Percentiles rank a stretch among this genome's conserved stretches.
Conservation (phyloP, 2,329 filamentous ascomycete species). For the Stylonectria norvegica region DNA sequence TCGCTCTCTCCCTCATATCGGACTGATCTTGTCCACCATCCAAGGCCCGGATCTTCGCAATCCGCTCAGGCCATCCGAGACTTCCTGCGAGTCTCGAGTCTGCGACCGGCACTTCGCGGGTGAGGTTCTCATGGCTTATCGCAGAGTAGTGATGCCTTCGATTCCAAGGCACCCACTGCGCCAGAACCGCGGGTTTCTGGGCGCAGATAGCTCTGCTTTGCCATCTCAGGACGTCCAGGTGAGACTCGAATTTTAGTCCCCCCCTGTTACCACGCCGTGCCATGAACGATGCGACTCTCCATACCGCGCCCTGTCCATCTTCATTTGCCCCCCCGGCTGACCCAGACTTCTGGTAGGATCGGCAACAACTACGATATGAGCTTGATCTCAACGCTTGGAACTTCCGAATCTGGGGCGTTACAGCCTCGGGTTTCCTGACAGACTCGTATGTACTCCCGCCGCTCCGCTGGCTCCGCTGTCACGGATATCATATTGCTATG, state of each 20-base stretch:
- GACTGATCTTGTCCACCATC: slow-evolving; percentile 17
- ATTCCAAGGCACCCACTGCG: slow-evolving; percentile 28
- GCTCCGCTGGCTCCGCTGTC: neutral
- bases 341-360: slow-evolving; percentile 37
- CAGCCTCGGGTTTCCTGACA: slow-evolving; percentile 53
- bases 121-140: slow-evolving; percentile 15
- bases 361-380: slow-evolving; percentile 50
- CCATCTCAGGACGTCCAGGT: slow-evolving; percentile 48
- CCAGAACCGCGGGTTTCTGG: slow-evolving; percentile 49
- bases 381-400: slow-evolving; percentile 55
- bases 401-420: slow-evolving; percentile 51
- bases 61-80: slow-evolving; percentile 18
- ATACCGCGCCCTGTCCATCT: slow-evolving; percentile 2
- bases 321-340: slow-evolving; percentile 13
- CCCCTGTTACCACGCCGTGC: slow-evolving; percentile 1
- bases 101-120: too few species aligned
- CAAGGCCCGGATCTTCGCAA: slow-evolving; percentile 5
- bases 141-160: slow-evolving; percentile 27
- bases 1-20: slow-evolving; percentile 6
- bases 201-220: slow-evolving; percentile 49
- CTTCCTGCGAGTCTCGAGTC: slow-evolving; percentile 19
- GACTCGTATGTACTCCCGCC: slow-evolving; percentile 42
- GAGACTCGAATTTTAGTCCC: slow-evolving; percentile 20
- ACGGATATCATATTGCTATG: too few species aligned
- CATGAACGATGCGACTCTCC: neutral